phyloP scores from a whole-genome alignment of 768 basidiomycete genomes.

The Tulasnella sp. region DNA sequence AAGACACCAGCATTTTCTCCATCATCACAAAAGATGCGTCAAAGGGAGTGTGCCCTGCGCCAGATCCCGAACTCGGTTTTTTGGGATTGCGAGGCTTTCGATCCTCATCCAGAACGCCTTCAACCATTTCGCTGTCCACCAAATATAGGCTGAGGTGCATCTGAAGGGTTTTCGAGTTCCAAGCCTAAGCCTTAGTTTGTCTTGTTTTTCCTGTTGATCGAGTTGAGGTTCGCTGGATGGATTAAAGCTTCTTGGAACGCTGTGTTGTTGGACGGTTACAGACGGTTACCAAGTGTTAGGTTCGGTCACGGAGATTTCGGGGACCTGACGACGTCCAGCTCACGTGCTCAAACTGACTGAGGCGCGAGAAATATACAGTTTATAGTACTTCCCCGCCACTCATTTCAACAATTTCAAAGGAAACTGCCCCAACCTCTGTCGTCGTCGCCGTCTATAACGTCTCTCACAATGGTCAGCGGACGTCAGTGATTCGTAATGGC shows the following conservation, averaged over 20 bases:
- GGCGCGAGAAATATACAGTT: neutral
- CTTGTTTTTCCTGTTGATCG: neutral
- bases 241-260: neutral
- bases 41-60: too few relatives aligned
- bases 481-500: too few relatives aligned
- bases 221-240: neutral
- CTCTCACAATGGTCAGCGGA: neutral
- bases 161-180: neutral
- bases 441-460: neutral
- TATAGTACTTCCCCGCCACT: constrained; percentile 1
- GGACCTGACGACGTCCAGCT: neutral
- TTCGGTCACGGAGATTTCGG: neutral
- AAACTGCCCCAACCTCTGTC: neutral
- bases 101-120: neutral
- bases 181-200: neutral
- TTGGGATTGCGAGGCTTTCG: neutral
- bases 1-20: too few relatives aligned
- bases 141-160: neutral
- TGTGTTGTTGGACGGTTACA: neutral
- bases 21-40: too few relatives aligned
- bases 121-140: neutral
- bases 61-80: too few relatives aligned
- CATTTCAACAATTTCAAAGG: constrained; percentile 14
- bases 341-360: neutral
- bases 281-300: neutral